Base-by-base conservation (phyloP, 2,329 filamentous ascomycete genomes). In the Stemphylium vesicarium region DNA sequence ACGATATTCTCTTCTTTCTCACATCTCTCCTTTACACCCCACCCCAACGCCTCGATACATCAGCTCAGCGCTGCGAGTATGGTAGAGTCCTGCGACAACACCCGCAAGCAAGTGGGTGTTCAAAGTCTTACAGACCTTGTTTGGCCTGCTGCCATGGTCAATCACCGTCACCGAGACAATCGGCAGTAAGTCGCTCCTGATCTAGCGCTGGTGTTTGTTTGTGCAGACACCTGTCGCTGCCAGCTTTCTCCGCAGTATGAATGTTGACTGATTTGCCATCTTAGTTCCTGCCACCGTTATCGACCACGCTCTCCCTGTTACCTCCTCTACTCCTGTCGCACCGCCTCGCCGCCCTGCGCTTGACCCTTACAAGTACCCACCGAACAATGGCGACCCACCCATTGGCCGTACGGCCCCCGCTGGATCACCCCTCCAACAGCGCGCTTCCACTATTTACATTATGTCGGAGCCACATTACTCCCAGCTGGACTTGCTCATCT, bases 101-200 rank as follows among this genome's bases (percentile, higher is more conserved):
- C 9, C 32, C 32, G n/a, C 29, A 8, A 47, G n/a, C n/a, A 56
- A 52, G 48, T 51, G 26, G 46, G 8, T 15, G 9, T n/a, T 26
- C 31, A 46, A 47, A 22, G 42, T 37, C 32, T 20, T 51, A n/a
- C 37, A 37, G n/a, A 26, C 18, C n/a, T 12, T 56, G 16, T 37
- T 47, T 10, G 48, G 41, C n/a, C 13, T 55, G 4, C 20, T 15
- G n/a, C 35, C 22, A 8, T 40, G 33, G 45, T 13, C 40, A 1
- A 20, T 58, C 31, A 51, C 46, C 29, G 48, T 59, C 11, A 52
- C 52, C 6, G 7, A 45, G 10, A 55, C 24, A 3, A 15, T 57
- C 31, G 55, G 55, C 11, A 18, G 48, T 52, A 40, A 43, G 53
- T 56, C 2, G n/a, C 26, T n/a, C 3, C n/a, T n/a, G n/a, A n/a